phyloP scores from a whole-genome alignment of 441 rosid species.

The Flueggea neowawraea region DNA sequence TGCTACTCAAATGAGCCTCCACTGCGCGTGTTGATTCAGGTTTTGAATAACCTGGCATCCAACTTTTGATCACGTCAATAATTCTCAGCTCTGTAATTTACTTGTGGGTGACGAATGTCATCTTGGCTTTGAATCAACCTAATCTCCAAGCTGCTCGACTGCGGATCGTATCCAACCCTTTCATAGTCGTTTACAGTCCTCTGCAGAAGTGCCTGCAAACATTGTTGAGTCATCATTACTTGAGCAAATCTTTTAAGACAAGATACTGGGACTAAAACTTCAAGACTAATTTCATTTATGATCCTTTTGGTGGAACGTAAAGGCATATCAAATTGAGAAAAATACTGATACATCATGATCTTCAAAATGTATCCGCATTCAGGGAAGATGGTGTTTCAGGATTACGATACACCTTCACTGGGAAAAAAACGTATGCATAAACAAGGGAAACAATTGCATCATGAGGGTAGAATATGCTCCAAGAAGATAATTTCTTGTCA shows the following conservation, averaged over 20 bases:
- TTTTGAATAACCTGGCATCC: too few relatives aligned
- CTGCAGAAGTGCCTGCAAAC: constrained; percentile 67
- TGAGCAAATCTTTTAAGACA: neutral
- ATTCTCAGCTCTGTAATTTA: constrained; percentile 61
- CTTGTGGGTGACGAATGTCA: constrained; percentile 73
- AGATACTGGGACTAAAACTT: neutral
- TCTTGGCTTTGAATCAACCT: constrained; percentile 94
- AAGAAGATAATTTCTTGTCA: too few relatives aligned
- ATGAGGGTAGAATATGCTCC: too few relatives aligned
- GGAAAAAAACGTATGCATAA: too few relatives aligned
- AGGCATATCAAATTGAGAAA: too few relatives aligned
- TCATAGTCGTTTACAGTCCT: constrained; percentile 75
- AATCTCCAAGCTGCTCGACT: constrained; percentile 93
- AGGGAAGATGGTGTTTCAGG: too few relatives aligned
- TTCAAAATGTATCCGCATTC: too few relatives aligned
- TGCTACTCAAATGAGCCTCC: too few relatives aligned
- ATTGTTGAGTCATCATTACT: neutral
- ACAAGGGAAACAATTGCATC: too few relatives aligned
- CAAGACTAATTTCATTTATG: neutral
- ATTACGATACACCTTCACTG: too few relatives aligned
- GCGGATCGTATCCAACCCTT: constrained; percentile 52
- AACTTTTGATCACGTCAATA: constrained; percentile 25
- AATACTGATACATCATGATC: too few relatives aligned
- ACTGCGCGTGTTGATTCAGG: too few relatives aligned
- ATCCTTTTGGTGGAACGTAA: neutral